Evolutionary conservation across 768 basidiomycete genomes (phyloP), one percentile per base, ranked within the genome.

Genomic region (Lactifluus echinatus): DNA sequence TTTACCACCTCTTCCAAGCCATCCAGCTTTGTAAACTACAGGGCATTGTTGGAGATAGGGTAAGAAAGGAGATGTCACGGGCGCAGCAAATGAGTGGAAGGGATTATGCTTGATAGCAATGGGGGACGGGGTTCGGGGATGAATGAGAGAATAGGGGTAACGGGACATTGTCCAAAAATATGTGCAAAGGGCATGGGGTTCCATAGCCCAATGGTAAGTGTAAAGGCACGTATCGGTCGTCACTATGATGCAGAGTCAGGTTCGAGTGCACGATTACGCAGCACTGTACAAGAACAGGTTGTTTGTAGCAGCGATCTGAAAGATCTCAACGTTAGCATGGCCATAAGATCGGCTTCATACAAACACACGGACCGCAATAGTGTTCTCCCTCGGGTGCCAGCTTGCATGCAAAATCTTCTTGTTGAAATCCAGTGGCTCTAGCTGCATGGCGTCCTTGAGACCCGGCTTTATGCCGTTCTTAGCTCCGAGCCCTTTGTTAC

Each of bases 311-410:
- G 93, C 93, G 69, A 97, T 94, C 91, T 94, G 64, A 12, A 58
- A 36, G 12, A 5, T n/a, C 31, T 36, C 14, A 36, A 7, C 12
- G 52, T 45, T 40, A 40, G 39, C n/a, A 40, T 42, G 23, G 46
- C 26, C 5, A 52, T 14, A 28, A 49, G 53, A n/a, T 15, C 37
- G 29, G 28, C 46, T 23, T 26, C 24, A 34, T 34, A 37, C 10
- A 40, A 37, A 10, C 29, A 34, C 6, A 79, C 89, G 68, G 66
- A 94, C 93, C 66, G 94, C 94, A 69, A 99, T 97, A 45, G 95
- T 98, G 72, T 94, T 93, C 78, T 99, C 96, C 70, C 84, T 77
- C 46, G 96, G 96, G 78, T 99, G 96, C 96, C 96, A 99, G 72
- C 87, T 89, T 61, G 88, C 85, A 69, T 93, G 91, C 67, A 95